phyloP scores from a whole-genome alignment of 495 filamentous ascomycete species.

The Monascus purpureus region DNA sequence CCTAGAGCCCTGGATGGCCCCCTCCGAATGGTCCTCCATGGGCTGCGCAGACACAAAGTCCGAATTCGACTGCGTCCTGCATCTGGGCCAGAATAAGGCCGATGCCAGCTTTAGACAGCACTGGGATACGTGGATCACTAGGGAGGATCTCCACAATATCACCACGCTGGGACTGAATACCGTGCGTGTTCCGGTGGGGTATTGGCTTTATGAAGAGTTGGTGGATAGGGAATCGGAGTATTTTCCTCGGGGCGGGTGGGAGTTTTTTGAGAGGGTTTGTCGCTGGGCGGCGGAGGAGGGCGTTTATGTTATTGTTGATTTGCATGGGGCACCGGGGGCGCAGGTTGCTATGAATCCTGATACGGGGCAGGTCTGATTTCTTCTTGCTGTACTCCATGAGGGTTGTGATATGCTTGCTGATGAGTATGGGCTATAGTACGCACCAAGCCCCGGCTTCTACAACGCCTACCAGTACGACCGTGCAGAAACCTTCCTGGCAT shows the following conservation, averaged over 20 bases:
- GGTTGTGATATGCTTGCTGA: not conserved
- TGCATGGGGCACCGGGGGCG: slow-evolving; percentile 49
- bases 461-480: slow-evolving; percentile 40
- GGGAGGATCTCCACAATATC: slow-evolving; percentile 41
- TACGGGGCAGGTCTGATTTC: slow-evolving; percentile 35
- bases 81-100: slow-evolving; percentile 38
- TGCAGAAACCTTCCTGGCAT: slow-evolving; percentile 42
- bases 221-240: slow-evolving; percentile 38
- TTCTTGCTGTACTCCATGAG: not conserved
- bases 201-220: slow-evolving; percentile 46
- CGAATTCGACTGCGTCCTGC: slow-evolving; percentile 44
- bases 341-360: slow-evolving; percentile 36
- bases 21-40: slow-evolving; percentile 34
- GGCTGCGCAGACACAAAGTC: slow-evolving; percentile 36
- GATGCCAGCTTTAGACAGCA: slow-evolving; percentile 41
- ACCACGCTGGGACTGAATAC: slow-evolving; percentile 42
- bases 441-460: slow-evolving; percentile 38
- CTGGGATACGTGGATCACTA: slow-evolving; percentile 44
- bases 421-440: slow-evolving; percentile 8
- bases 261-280: slow-evolving; percentile 39
- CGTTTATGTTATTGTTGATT: slow-evolving; percentile 49
- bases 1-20: slow-evolving; percentile 46
- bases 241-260: slow-evolving; percentile 42
- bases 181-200: slow-evolving; percentile 48
- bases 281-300: slow-evolving; percentile 40